phyloP scores from a whole-genome alignment of 2,329 filamentous ascomycete genomes.

The Penicillium sp. region DNA sequence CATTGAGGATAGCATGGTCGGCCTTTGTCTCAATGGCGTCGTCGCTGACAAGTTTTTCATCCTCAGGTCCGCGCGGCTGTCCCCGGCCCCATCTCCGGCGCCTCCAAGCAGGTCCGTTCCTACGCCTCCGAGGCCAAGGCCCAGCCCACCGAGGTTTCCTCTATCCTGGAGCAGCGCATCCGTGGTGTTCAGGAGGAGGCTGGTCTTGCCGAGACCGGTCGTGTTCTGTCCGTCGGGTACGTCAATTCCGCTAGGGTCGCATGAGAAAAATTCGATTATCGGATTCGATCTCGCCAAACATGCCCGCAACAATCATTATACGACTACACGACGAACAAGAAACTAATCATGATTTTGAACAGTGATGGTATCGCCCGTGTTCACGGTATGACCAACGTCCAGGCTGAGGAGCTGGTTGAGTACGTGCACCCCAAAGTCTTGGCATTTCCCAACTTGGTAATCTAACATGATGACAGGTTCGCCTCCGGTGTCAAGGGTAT shows the following conservation, averaged over 20 bases:
- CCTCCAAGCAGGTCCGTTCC: conserved; percentile 71
- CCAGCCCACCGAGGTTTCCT: conserved; percentile 95
- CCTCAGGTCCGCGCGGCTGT: conserved; percentile 78
- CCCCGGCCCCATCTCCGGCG: conserved; percentile 71
- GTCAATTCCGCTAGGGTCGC: conserved; percentile 43
- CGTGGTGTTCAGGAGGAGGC: conserved; percentile 97
- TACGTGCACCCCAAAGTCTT: conserved; percentile 55
- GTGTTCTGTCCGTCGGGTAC: conserved; percentile 98
- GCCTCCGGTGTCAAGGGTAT: conserved; percentile 99
- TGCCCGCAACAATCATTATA: conserved; percentile 13
- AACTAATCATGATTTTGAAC: conserved; percentile 29
- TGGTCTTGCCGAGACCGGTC: conserved; percentile 94
- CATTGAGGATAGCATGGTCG: conserved; percentile 21
- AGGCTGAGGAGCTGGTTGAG: conserved; percentile 99
- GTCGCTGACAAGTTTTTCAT: conserved; percentile 47
- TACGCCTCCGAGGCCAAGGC: conserved; percentile 95
- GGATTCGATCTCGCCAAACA: conserved; percentile 28
- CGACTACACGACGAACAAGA: conserved; percentile 6
- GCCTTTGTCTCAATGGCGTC: conserved; percentile 44
- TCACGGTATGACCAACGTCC: conserved; percentile 99
- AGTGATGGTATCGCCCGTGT: conserved; percentile 99
- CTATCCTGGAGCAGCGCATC: conserved; percentile 98
- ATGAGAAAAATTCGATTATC: conserved; percentile 32
- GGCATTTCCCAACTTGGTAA: conserved; percentile 15
- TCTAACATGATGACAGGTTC: conserved; percentile 64